Evolutionary conservation across 2,329 filamentous ascomycete species (phyloP).

Genomic region (Beauveria sp.): DNA sequence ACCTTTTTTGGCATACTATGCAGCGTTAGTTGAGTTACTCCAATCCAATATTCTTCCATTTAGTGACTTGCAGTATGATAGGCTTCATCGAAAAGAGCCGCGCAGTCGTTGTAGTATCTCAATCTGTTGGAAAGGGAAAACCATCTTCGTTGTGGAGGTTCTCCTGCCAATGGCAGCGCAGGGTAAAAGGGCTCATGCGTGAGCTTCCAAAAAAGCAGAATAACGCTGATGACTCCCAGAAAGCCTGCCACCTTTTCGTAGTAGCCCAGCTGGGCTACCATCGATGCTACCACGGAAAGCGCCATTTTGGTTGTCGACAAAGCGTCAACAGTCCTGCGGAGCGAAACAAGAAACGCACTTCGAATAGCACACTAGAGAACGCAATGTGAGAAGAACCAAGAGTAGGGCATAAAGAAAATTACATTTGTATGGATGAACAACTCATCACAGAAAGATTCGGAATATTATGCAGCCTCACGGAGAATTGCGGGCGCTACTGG

Average conservation of each 20-base stretch:
- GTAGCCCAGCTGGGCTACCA: not conserved
- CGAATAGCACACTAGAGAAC: not conserved
- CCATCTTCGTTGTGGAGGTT: not conserved
- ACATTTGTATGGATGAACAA: too few relatives aligned
- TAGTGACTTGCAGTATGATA: conserved; percentile 20
- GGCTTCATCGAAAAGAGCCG: conserved; percentile 22
- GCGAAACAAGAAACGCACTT: not conserved
- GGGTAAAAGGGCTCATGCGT: not conserved
- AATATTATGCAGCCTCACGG: not conserved
- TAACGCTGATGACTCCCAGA: not conserved
- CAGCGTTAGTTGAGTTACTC: not conserved
- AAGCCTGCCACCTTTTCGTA: not conserved
- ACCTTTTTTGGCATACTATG: conserved; percentile 34
- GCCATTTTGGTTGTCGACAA: not conserved
- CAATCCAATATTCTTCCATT: too few relatives aligned
- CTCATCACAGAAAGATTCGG: not conserved
- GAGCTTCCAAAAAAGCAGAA: not conserved
- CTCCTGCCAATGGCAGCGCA: not conserved
- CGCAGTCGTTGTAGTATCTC: conserved; percentile 23
- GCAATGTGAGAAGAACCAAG: not conserved
- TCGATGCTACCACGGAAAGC: not conserved
- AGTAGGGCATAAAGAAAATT: too few relatives aligned
- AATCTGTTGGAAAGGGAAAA: not conserved
- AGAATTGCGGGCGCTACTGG: not conserved
- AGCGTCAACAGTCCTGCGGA: not conserved